Base-by-base conservation (phyloP, 2,329 filamentous ascomycete species). In the Purpureocillium lavendulum region DNA sequence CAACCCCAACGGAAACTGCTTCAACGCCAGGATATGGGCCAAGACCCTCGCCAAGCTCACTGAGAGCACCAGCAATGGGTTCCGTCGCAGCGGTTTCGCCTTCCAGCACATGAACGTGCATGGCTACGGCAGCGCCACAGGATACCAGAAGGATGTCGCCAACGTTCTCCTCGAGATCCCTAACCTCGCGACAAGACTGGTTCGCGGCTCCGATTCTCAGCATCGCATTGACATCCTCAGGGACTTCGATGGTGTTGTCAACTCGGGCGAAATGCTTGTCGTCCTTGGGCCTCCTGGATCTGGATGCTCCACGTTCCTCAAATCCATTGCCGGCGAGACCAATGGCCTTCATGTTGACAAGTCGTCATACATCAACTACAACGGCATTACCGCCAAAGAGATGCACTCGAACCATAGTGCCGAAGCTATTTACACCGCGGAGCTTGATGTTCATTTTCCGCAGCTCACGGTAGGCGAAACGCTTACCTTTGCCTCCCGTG, bases 391-490 rank as follows among this genome's bases (percentile, higher is more conserved):
- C 3, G 73, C 84, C 40, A 64, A 84, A 53, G 75, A 86, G 54
- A 90, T 76, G 21, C 21, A 26, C 21, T 26, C 75, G 8, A 69
- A 75, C 45, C 88, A 90, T 64, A 80, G 84, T 26, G 87, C 87
- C 47, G 86, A 94, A 63, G 84, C 84, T 45, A 89, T 92, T 58
- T 92, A 92, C 63, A 88, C 84, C 0, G 84, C 84, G 41, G 86
- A 90, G 59, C 80, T 86, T 28, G 87, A 94, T 56, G 80, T 84
- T 4, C 84, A 88, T 61, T 88, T 89, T 53, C 83, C 84, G 11
- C 75, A 80, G 63, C 63, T 90, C 51, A 80, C 76, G 2, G 85
- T 90, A 33, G 84, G 83, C 36, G 82, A 90, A 50, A 90, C 86
- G 1, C 69, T 90, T 34, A 80, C 77, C 40, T 89, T 90, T 45